Conservation (phyloP, 1,284 basidiomycete species). For the Trichosporon sp. region DNA sequence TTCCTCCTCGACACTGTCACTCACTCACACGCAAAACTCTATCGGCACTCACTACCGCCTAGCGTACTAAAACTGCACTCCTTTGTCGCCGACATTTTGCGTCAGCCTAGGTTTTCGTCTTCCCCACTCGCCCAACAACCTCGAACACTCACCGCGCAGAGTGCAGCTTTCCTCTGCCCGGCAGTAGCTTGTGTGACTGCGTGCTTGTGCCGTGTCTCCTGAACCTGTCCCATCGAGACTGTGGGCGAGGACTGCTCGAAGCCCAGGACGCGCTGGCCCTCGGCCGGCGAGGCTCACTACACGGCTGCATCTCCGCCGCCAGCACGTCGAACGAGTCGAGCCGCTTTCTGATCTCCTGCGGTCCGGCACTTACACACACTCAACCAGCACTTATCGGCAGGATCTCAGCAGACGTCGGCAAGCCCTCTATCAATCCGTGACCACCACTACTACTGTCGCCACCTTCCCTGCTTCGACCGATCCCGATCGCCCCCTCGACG, state of each 20-base stretch:
- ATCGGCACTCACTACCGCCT: not conserved
- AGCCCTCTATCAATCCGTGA: too few relatives aligned
- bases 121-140: too few relatives aligned
- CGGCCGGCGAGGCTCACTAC: not conserved
- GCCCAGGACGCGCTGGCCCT: not conserved
- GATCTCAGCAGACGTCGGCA: too few relatives aligned
- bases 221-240: not conserved
- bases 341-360: not conserved
- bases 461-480: not conserved
- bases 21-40: not conserved
- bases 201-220: not conserved
- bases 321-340: not conserved
- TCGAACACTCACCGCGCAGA: too few relatives aligned
- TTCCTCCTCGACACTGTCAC: too few relatives aligned
- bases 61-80: not conserved
- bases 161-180: not conserved
- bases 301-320: not conserved
- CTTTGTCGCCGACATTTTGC: not conserved
- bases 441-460: not conserved
- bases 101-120: not conserved
- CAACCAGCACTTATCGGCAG: not conserved
- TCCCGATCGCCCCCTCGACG: not conserved
- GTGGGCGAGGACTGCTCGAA: not conserved
- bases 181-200: not conserved
- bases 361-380: not conserved